Conservation (phyloP, 179 eudicot species). For the Sideroxylon spinosum region DNA sequence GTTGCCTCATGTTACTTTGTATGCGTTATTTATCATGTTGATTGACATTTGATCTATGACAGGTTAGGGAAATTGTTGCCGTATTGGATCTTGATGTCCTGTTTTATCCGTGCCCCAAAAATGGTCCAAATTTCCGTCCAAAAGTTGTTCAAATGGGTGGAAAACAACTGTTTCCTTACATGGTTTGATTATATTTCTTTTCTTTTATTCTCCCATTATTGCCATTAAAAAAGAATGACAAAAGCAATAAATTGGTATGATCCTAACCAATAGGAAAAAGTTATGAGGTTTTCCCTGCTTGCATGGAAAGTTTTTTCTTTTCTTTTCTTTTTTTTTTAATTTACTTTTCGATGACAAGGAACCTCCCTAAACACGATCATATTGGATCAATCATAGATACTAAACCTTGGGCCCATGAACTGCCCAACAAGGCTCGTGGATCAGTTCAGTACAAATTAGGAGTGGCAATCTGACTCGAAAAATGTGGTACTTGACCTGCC, state of each 20-base stretch:
- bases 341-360: no score
- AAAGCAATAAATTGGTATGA: no score
- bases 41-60: conserved; percentile 20
- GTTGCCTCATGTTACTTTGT: conserved; percentile 2
- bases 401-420: no score
- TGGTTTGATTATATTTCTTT: conserved; percentile 46
- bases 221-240: background rate
- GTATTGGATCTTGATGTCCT: conserved; percentile 86
- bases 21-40: background rate
- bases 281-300: background rate
- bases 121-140: conserved; percentile 88
- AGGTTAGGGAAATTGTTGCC: conserved; percentile 95
- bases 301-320: background rate
- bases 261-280: background rate
- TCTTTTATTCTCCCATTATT: background rate
- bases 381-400: no score
- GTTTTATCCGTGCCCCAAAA: conserved; percentile 86
- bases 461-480: no score
- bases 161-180: conserved; percentile 88
- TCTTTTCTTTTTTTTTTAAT: no score
- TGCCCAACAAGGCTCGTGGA: no score
- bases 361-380: no score
- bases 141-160: conserved; percentile 84
- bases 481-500: no score
- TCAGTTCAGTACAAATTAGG: no score